Conservation (phyloP, 306 rosid species). For the Begonia peltatifolia region DNA sequence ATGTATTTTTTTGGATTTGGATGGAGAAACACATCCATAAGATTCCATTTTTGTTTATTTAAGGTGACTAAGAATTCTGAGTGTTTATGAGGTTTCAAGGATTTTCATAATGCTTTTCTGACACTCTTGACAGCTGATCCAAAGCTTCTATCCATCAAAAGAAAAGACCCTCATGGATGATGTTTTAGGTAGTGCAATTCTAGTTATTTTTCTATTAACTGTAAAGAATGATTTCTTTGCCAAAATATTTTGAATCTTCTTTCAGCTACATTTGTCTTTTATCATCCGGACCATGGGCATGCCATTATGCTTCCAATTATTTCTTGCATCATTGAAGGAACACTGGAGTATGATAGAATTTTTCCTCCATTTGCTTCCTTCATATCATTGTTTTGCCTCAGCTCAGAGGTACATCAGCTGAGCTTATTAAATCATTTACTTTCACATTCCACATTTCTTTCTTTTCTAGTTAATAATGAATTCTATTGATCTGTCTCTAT, state of each 20-base stretch:
- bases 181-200: constrained; percentile 67
- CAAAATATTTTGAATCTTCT: constrained; percentile 11
- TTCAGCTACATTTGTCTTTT: constrained; percentile 90
- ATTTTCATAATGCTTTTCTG: constrained; percentile 6
- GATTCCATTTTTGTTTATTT: too few relatives aligned
- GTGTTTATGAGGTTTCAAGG: background rate
- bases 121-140: constrained; percentile 63
- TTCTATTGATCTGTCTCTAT: too few relatives aligned
- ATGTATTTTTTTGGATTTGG: too few relatives aligned
- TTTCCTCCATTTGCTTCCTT: constrained; percentile 83
- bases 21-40: too few relatives aligned
- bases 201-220: constrained; percentile 12
- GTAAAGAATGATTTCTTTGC: background rate
- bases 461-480: too few relatives aligned
- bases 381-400: constrained; percentile 82
- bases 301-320: constrained; percentile 91
- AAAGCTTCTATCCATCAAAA: constrained; percentile 69
- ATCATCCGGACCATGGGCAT: constrained; percentile 99
- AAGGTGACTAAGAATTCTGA: background rate
- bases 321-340: constrained; percentile 84
- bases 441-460: background rate
- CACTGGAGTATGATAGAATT: constrained; percentile 56
- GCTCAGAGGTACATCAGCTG: constrained; percentile 47
- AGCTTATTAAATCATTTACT: background rate
- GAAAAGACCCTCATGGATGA: constrained; percentile 84